Evolutionary conservation across 73 alveolate species (phyloP).

Genomic region (Diophrys appendiculata): DNA sequence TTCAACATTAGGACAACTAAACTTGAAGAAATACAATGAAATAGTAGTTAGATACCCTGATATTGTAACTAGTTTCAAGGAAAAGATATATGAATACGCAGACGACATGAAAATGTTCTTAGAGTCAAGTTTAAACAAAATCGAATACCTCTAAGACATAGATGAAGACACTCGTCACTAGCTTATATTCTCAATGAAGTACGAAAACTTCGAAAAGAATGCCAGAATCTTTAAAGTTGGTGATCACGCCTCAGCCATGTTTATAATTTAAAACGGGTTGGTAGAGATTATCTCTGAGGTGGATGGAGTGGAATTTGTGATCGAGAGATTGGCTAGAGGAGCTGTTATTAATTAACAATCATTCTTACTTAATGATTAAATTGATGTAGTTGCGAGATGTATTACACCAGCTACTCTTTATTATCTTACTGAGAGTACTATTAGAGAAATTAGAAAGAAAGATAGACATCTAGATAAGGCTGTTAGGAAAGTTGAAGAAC

Average conservation of each 20-base stretch:
- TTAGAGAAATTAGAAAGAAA: slow-evolving; percentile 23
- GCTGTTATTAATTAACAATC: slow-evolving; percentile 40
- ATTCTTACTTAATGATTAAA: slow-evolving; percentile 37
- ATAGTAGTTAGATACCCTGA: slow-evolving; percentile 20
- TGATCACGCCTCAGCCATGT: slow-evolving; percentile 33
- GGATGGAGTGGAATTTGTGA: slow-evolving; percentile 30
- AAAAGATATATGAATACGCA: slow-evolving; percentile 6
- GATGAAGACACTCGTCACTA: slow-evolving; percentile 38
- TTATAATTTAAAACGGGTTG: slow-evolving; percentile 27
- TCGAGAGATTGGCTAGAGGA: slow-evolving; percentile 42
- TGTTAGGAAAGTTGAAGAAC: slow-evolving; percentile 27
- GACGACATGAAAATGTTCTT: slow-evolving; percentile 35
- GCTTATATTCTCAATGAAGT: slow-evolving; percentile 22
- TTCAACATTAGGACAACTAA: slow-evolving; percentile 33
- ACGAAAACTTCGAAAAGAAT: slow-evolving; percentile 32
- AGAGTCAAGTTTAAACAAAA: slow-evolving; percentile 14
- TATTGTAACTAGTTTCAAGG: background rate
- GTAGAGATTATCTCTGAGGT: slow-evolving; percentile 27
- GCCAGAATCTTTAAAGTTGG: slow-evolving; percentile 29
- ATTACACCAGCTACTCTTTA: slow-evolving; percentile 17
- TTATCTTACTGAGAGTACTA: slow-evolving; percentile 19
- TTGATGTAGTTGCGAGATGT: slow-evolving; percentile 29
- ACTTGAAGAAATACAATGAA: slow-evolving; percentile 14
- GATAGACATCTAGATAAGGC: slow-evolving; percentile 18
- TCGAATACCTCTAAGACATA: slow-evolving; percentile 29